phyloP scores from a whole-genome alignment of 441 rosid species.

The Erodium trifolium region DNA sequence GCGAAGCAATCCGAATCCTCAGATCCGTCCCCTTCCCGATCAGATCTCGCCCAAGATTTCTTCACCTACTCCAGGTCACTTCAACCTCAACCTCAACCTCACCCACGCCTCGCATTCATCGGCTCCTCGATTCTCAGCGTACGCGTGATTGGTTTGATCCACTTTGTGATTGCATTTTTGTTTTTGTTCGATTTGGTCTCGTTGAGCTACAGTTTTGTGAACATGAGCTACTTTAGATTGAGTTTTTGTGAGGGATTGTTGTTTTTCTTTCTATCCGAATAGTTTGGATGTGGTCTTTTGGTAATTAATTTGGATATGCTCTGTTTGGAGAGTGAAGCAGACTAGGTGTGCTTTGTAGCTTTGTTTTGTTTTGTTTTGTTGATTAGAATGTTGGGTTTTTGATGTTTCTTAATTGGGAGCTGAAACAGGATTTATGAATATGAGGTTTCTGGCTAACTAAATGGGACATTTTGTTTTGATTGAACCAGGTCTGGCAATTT shows the following conservation, averaged over 20 bases:
- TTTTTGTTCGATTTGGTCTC: not conserved
- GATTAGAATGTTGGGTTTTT: not conserved
- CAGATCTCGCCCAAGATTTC: not conserved
- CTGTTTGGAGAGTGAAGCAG: not conserved
- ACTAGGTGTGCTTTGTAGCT: not conserved
- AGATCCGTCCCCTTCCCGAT: not conserved
- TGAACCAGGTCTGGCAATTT: not conserved
- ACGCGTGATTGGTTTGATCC: not conserved
- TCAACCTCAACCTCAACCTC: not conserved
- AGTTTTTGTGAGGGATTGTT: not conserved
- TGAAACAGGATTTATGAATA: not conserved
- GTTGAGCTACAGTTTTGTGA: not conserved
- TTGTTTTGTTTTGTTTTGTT: not conserved
- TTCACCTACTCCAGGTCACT: not conserved
- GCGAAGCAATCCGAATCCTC: too few species aligned
- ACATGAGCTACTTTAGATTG: not conserved
- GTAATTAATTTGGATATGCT: not conserved
- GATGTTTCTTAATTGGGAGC: not conserved
- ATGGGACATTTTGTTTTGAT: not conserved
- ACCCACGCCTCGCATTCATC: not conserved
- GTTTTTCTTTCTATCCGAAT: not conserved
- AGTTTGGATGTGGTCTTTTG: not conserved
- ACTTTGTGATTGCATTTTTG: too few species aligned
- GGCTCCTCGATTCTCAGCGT: not conserved
- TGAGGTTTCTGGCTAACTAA: not conserved